Evolutionary conservation across 2,329 filamentous ascomycete species (phyloP).

Genomic region (Penicillium frequentans): DNA sequence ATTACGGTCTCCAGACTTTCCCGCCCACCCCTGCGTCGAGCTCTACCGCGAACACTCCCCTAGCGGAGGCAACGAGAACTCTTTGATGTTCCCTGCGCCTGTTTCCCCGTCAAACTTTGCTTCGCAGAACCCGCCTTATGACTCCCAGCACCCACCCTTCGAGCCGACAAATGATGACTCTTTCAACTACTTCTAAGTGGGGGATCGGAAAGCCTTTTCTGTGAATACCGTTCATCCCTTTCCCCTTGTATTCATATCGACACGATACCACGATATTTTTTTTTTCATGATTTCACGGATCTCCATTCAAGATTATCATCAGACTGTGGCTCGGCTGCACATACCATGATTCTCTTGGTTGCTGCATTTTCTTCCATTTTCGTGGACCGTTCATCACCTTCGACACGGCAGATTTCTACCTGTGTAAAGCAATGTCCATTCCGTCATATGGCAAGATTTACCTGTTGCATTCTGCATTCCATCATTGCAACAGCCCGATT

Average conservation of each 20-base stretch:
- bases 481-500: background rate
- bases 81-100: slow-evolving; percentile 32
- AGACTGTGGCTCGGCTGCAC: slow-evolving; percentile 23
- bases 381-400: slow-evolving; percentile 11
- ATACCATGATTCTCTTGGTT: slow-evolving; percentile 13
- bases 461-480: slow-evolving; percentile 18
- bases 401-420: slow-evolving; percentile 7
- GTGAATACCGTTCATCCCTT: slow-evolving; percentile 17
- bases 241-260: slow-evolving; percentile 43
- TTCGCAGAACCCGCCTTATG: slow-evolving; percentile 14
- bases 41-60: slow-evolving; percentile 26
- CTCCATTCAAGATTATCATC: slow-evolving; percentile 21
- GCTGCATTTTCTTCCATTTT: slow-evolving; percentile 4
- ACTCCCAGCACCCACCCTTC: no score
- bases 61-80: slow-evolving; percentile 25
- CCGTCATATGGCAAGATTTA: slow-evolving; percentile 18
- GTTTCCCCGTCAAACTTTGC: slow-evolving; percentile 29
- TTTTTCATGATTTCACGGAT: slow-evolving; percentile 30
- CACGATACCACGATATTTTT: slow-evolving; percentile 37
- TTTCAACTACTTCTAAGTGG: slow-evolving; percentile 35
- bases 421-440: slow-evolving; percentile 21
- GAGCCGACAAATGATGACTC: slow-evolving; percentile 15
- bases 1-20: slow-evolving; percentile 28
- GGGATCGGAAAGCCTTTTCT: slow-evolving; percentile 14
- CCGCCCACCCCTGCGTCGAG: slow-evolving; percentile 20